phyloP scores from a whole-genome alignment of 768 basidiomycete species.

The Tylopilus balloui region DNA sequence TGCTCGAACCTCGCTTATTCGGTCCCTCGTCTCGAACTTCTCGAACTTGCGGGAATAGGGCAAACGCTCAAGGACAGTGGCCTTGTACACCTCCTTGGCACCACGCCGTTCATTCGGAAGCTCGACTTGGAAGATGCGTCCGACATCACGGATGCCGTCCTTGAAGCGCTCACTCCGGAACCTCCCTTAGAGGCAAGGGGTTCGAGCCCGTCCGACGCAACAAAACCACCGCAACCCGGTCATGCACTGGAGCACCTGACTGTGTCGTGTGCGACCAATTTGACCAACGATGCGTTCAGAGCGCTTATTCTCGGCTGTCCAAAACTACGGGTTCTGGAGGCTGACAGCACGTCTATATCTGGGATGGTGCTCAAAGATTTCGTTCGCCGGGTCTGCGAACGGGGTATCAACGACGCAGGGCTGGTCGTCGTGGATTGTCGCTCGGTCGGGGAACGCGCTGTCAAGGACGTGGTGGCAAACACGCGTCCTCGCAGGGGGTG shows the following conservation, averaged over 20 bases:
- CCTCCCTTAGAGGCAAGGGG: slow-evolving; percentile 3
- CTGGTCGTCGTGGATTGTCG: slow-evolving; percentile 77
- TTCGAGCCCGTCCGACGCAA: slow-evolving; percentile 6
- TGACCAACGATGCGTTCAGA: slow-evolving; percentile 62
- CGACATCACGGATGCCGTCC: slow-evolving; percentile 68
- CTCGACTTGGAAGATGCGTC: slow-evolving; percentile 85
- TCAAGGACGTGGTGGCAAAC: slow-evolving; percentile 54
- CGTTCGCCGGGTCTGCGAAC: slow-evolving; percentile 48
- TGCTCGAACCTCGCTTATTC: slow-evolving; percentile 68
- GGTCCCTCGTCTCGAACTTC: slow-evolving; percentile 66
- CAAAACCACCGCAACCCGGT: slow-evolving; percentile 45
- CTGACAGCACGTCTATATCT: slow-evolving; percentile 74
- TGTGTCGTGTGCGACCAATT: slow-evolving; percentile 59
- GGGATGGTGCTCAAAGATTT: slow-evolving; percentile 62
- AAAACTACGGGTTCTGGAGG: slow-evolving; percentile 63
- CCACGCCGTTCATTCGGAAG: slow-evolving; percentile 65
- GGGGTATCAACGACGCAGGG: slow-evolving; percentile 46
- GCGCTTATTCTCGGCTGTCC: slow-evolving; percentile 61
- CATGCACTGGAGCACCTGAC: slow-evolving; percentile 67
- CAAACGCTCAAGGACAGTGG: slow-evolving; percentile 66
- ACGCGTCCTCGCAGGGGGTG: slow-evolving; percentile 72
- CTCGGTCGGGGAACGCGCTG: slow-evolving; percentile 52
- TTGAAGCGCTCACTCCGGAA: slow-evolving; percentile 58
- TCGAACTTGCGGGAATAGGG: slow-evolving; percentile 79
- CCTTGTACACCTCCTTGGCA: slow-evolving; percentile 63